Evolutionary conservation across 345 rosid species (phyloP).

Genomic region (Salix purpurea): DNA sequence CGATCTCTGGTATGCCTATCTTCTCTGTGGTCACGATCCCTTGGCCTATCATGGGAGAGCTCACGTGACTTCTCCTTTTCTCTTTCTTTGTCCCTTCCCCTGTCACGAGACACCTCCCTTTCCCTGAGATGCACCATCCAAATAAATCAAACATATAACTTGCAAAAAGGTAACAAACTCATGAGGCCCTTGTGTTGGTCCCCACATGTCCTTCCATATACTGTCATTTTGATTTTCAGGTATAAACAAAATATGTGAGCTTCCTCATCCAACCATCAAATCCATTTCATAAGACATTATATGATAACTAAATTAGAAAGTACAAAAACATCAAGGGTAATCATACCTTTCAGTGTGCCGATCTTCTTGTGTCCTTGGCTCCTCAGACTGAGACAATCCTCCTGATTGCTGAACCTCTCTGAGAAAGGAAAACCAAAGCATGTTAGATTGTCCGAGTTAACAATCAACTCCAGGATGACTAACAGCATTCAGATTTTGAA

Average conservation of each 20-base stretch:
- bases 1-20: slow-evolving; percentile 80
- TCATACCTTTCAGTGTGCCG: slow-evolving; percentile 53
- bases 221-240: neutral
- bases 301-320: neutral
- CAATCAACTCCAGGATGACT: neutral
- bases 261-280: neutral
- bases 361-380: slow-evolving; percentile 78
- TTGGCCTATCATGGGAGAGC: slow-evolving; percentile 65
- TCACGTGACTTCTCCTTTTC: slow-evolving; percentile 78
- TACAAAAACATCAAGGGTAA: neutral
- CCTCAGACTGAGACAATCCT: slow-evolving; percentile 65
- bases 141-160: slow-evolving; percentile 1
- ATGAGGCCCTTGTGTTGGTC: neutral
- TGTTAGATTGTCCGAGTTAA: neutral
- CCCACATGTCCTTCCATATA: neutral
- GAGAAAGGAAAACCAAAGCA: slow-evolving; percentile 2
- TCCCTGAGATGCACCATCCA: slow-evolving; percentile 27
- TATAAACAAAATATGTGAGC: neutral
- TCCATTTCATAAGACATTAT: neutral
- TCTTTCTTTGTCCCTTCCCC: slow-evolving; percentile 65
- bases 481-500: neutral
- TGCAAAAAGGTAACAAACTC: neutral
- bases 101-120: slow-evolving; percentile 72
- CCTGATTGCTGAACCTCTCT: slow-evolving; percentile 68
- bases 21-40: slow-evolving; percentile 78